Evolutionary conservation across 208 protist species (phyloP).

Genomic region (Phytomonas serpens): DNA sequence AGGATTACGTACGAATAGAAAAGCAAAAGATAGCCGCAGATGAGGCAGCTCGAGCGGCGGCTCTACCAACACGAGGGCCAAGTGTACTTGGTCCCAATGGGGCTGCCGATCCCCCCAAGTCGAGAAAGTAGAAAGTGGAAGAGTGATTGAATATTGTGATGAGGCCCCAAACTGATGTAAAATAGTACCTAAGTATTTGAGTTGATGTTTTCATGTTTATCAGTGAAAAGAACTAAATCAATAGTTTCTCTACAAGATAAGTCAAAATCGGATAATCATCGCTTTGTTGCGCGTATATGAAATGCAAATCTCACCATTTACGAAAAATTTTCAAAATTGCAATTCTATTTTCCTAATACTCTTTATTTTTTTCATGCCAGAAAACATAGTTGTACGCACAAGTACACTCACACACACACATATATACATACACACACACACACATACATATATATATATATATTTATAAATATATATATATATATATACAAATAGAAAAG

Average conservation of each 20-base stretch:
- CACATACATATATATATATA: neutral
- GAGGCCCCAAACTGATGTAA: neutral
- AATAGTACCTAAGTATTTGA: neutral
- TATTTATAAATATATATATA: conserved; percentile 2
- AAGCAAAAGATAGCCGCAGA: neutral
- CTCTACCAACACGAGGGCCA: neutral
- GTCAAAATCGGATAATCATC: neutral
- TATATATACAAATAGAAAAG: neutral
- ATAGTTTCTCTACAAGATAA: conserved; percentile 1
- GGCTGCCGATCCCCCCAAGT: neutral
- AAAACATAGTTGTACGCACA: conserved; percentile 1
- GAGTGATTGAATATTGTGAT: neutral
- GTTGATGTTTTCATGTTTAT: conserved; percentile 7
- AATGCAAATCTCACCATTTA: neutral
- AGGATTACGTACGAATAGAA: neutral
- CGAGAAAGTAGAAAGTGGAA: neutral
- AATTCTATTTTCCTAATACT: neutral
- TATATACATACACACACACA: neutral
- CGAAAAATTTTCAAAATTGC: conserved; percentile 1
- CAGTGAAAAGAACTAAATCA: neutral
- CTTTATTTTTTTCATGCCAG: neutral
- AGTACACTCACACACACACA: conserved; percentile 3
- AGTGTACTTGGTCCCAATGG: neutral
- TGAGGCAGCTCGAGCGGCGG: neutral
- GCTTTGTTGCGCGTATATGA: neutral